Evolutionary conservation across 1,284 basidiomycete species (phyloP).

Genomic region (Thelephora terrestris): DNA sequence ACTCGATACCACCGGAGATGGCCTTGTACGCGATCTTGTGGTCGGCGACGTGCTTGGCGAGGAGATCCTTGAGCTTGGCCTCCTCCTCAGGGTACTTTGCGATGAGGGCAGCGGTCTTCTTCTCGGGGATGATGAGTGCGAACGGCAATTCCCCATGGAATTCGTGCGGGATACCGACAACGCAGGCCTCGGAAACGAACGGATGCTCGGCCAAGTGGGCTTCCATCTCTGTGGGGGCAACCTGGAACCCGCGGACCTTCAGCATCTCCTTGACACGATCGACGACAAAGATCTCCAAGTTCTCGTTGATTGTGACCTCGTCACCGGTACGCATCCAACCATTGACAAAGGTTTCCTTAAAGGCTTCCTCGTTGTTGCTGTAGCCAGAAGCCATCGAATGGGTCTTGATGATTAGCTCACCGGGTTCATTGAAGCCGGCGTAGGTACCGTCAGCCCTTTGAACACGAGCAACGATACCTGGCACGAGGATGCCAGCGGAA

Average conservation of each 20-base stretch:
- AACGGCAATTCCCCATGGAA: slow-evolving; percentile 66
- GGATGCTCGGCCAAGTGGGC: slow-evolving; percentile 59
- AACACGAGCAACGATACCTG: slow-evolving; percentile 28
- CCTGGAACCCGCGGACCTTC: slow-evolving; percentile 26
- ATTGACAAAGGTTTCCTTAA: slow-evolving; percentile 14
- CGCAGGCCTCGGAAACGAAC: slow-evolving; percentile 59
- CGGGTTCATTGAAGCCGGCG: slow-evolving; percentile 29
- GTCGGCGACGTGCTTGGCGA: no score
- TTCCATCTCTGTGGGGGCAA: slow-evolving; percentile 25
- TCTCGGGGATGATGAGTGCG: slow-evolving; percentile 47
- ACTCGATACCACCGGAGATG: no score
- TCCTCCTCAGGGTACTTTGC: background rate
- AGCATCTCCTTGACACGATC: slow-evolving; percentile 46
- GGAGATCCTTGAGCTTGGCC: background rate
- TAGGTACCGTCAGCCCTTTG: slow-evolving; percentile 29
- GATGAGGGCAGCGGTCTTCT: slow-evolving; percentile 23
- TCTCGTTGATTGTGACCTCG: slow-evolving; percentile 45
- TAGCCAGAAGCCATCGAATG: slow-evolving; percentile 52
- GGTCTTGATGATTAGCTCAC: slow-evolving; percentile 38
- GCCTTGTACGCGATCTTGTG: no score
- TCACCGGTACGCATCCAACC: slow-evolving; percentile 65
- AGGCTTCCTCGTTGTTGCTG: slow-evolving; percentile 43
- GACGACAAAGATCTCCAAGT: slow-evolving; percentile 52
- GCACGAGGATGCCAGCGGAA: slow-evolving; percentile 28
- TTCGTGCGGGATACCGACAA: slow-evolving; percentile 66